Evolutionary conservation across 352 stramenopile species (phyloP), one percentile per base, ranked within the genome.

Genomic region (Chrysophaeum taylorii): DNA sequence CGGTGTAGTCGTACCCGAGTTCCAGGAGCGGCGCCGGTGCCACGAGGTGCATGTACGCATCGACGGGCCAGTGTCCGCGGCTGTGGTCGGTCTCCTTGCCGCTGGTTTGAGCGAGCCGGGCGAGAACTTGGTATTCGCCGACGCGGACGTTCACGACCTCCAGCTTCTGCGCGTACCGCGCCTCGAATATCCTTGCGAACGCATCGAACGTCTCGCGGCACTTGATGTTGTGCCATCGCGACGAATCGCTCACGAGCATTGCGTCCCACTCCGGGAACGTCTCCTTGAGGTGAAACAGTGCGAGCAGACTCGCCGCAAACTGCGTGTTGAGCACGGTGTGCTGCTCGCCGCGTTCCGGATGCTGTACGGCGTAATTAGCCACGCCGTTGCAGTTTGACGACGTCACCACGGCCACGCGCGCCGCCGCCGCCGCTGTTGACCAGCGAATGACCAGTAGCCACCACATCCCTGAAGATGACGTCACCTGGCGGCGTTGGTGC

Each of bases 51-150:
- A 61, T 31, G 50, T 33, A 61, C 27, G 50, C 50, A 16, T 61
- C 50, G 12, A 31, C 16, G 50, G 50, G 50, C 50, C 50, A 61
- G 50, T 61, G 50, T 16, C 50, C 50, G 50, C 50, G 50, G 50
- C 50, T 61, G 50, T 61, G 50, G 50, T 61, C 50, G 12, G 50
- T 61, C 50, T 61, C 50, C 50, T 61, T 61, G 50, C 50, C 50
- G n/a, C n/a, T n/a, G n/a, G n/a, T n/a, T n/a, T n/a, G n/a, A n/a
- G 50, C 18, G 50, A 61, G 18, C 16, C n/a, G 50, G 50, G 9
- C 27, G 50, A 61, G 18, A 25, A 61, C 50, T 25, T 61, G 50
- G 12, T 27, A 61, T 16, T 27, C 27, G 18, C 18, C 12, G 12
- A 27, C 12, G 50, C 50, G 12, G 50, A 61, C 16, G 16, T 61